Base-by-base conservation (phyloP, 495 filamentous ascomycete genomes). In the Aspergillus saccharolyticus region DNA sequence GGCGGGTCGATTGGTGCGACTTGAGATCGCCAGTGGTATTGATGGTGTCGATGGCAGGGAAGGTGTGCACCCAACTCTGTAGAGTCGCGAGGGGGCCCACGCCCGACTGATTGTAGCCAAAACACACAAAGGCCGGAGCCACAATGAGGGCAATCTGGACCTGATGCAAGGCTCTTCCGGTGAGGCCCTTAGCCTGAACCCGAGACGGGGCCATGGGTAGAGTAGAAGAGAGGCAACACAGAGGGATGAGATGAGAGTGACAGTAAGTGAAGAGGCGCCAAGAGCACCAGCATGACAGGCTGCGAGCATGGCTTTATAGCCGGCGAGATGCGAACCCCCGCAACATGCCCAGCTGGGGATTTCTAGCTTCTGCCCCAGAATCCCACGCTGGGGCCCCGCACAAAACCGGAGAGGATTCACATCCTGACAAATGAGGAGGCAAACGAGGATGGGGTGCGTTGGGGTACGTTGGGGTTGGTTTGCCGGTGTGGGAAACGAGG, bases 81-180 rank as follows among this genome's bases (percentile, higher is more conserved):
- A 73, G 46, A 0, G 65, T 70, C 4, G 64, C 55, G 17, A 74
- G 52, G 6, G 64, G 63, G 0, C 64, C 69, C 1, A 69, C 21
- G 3, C 67, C 67, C 7, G 69, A 63, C 48, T 74, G 70, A 44
- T 72, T 71, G 42, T 72, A 74, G 16, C 71, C 71, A 47, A 67
- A 74, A 16, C 66, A 54, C 42, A 72, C 68, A 16, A 74, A 74
- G 21, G 63, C 65, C 10, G 76, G 76, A 12, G 67, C 72, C 19
- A 78, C 65, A 59, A 69, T 69, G 48, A 72, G 67, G 21, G 66
- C 46, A 45, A 62, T 66, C 63, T 70, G 66, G 7, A 67, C 69
- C 25, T 66, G 2, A 30, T 57, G 62, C 16, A 70, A 58, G 17
- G 62, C 14, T 22, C 20, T 14, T 6, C 46, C 46, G 2, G 46